phyloP scores from a whole-genome alignment of 257 asterid species.

The Petunia axillaris region DNA sequence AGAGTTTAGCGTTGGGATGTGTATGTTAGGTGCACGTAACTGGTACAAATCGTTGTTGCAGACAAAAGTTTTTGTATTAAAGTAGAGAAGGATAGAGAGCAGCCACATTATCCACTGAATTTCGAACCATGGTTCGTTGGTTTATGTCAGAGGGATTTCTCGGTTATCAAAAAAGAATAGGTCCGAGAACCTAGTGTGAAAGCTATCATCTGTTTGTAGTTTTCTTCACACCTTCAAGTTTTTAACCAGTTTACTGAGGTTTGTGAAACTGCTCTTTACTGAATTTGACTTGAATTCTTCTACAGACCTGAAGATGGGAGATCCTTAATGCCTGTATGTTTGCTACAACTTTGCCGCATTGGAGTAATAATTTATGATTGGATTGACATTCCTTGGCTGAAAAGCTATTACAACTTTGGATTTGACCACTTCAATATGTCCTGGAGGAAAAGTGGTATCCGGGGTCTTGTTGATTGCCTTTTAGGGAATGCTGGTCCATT shows the following conservation, averaged over 20 bases:
- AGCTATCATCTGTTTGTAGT: neutral
- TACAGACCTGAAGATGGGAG: conserved; percentile 83
- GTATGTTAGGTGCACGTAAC: no score
- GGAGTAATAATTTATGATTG: conserved; percentile 88
- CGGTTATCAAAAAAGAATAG: no score
- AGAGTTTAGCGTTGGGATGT: no score
- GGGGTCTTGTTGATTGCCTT: conserved; percentile 81
- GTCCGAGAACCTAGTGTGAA: neutral
- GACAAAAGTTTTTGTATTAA: no score
- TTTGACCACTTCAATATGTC: conserved; percentile 92
- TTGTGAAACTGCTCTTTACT: neutral
- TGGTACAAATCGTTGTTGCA: no score
- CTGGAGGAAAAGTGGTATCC: conserved; percentile 64
- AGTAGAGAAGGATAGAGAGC: no score
- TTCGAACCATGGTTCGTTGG: no score
- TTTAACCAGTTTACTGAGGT: neutral
- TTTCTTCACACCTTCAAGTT: neutral
- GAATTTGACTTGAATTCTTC: conserved; percentile 15
- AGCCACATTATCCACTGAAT: no score
- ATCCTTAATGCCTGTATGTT: conserved; percentile 69
- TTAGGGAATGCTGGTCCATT: conserved; percentile 83
- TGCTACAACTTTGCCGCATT: conserved; percentile 85
- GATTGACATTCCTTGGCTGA: conserved; percentile 80
- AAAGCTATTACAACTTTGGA: conserved; percentile 81
- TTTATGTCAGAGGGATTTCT: no score